These are phyloP conservation scores for Rutstroemia sp. DNA, from an alignment of 2,329 filamentous ascomycete species.

Conservation along the genomic window DNA sequence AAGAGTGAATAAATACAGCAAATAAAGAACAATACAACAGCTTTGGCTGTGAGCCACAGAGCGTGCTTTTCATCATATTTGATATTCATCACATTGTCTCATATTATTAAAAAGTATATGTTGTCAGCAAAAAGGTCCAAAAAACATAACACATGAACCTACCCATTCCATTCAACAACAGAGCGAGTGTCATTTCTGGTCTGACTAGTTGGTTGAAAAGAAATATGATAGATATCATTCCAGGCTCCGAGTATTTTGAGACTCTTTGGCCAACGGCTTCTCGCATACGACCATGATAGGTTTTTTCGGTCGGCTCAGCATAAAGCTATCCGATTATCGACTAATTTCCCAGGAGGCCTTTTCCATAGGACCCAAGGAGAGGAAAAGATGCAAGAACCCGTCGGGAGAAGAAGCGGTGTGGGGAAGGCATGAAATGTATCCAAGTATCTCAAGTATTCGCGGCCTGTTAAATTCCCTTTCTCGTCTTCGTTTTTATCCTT, in stretches of 20 bases:
- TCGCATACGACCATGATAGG: background rate
- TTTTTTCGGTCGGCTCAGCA: background rate
- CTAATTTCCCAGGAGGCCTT: background rate
- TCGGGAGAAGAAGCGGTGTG: background rate
- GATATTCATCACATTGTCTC: background rate
- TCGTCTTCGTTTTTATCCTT: too few relatives aligned
- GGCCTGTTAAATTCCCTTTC: background rate
- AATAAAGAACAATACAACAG: too few relatives aligned
- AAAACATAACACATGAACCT: background rate
- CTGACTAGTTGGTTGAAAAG: background rate
- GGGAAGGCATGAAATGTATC: background rate
- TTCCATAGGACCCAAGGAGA: background rate
- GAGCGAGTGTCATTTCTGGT: background rate
- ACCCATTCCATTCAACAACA: too few relatives aligned
- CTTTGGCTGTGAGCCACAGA: constrained; percentile 1
- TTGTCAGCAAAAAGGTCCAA: background rate
- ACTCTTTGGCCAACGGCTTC: background rate
- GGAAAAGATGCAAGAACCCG: background rate
- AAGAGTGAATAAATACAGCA: background rate
- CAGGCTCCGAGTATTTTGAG: background rate
- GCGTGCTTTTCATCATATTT: constrained; percentile 5
- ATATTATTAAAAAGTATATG: background rate
- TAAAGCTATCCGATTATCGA: constrained; percentile 4
- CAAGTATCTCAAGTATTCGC: background rate
- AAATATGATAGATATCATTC: constrained; percentile 4